phyloP scores from a whole-genome alignment of 805 yeast genomes.

The Metschnikowia reukaufii region DNA sequence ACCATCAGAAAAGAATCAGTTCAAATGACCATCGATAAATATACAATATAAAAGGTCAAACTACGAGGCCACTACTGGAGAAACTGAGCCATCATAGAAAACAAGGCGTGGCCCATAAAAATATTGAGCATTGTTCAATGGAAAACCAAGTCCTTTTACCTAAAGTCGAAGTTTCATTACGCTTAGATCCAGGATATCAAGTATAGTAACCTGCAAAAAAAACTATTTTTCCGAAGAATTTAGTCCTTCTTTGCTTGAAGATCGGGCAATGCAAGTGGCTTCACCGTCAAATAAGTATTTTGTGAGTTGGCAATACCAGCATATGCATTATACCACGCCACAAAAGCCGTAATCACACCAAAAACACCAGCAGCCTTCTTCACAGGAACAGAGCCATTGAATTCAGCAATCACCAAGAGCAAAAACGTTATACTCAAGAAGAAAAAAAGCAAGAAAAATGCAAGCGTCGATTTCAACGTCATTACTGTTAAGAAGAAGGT shows the following conservation, averaged over 20 bases:
- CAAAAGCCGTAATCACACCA: slow-evolving; percentile 42
- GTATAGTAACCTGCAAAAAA: too few relatives aligned
- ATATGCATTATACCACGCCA: slow-evolving; percentile 48
- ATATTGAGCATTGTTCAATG: too few relatives aligned
- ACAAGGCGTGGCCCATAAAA: too few relatives aligned
- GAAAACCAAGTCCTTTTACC: too few relatives aligned
- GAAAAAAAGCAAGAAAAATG: slow-evolving; percentile 43
- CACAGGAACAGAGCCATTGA: slow-evolving; percentile 27
- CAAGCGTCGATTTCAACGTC: slow-evolving; percentile 45
- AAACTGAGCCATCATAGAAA: not conserved
- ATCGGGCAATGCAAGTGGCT: slow-evolving; percentile 54
- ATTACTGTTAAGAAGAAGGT: slow-evolving; percentile 42
- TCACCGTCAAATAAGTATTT: slow-evolving; percentile 57
- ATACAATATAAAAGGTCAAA: not conserved
- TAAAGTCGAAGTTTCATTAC: too few relatives aligned
- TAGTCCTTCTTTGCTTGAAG: slow-evolving; percentile 21
- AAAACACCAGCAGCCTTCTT: slow-evolving; percentile 45
- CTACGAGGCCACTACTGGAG: not conserved
- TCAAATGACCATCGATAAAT: not conserved
- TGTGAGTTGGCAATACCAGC: slow-evolving; percentile 55
- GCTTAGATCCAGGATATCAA: too few relatives aligned
- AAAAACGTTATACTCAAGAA: slow-evolving; percentile 42
- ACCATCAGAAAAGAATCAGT: too few relatives aligned
- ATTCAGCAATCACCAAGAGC: slow-evolving; percentile 40
- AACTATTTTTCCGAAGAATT: too few relatives aligned